phyloP scores from a whole-genome alignment of 768 basidiomycete genomes.

The Fomitopsis pulvina region DNA sequence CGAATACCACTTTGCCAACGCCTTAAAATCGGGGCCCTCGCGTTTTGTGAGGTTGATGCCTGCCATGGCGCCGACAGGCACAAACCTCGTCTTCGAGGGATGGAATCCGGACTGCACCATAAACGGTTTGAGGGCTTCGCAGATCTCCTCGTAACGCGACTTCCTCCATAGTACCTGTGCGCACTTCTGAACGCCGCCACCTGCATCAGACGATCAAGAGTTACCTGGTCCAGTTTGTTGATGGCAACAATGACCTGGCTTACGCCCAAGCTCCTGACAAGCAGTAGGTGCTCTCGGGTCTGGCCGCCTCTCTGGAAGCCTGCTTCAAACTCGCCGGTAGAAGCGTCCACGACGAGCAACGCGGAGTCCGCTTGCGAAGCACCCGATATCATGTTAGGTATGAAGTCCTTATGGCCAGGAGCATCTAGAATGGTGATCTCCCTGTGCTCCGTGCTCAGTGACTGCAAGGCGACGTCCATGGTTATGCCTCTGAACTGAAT shows the following conservation, averaged over 20 bases:
- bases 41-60: conserved; percentile 74
- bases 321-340: conserved; percentile 89
- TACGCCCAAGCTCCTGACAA: conserved; percentile 90
- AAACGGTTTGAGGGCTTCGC: conserved; percentile 67
- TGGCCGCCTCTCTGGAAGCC: conserved; percentile 94
- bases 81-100: conserved; percentile 69
- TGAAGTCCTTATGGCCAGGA: conserved; percentile 95
- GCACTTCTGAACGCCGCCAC: neutral
- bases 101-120: conserved; percentile 84
- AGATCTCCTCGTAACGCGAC: conserved; percentile 82
- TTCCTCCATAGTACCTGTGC: conserved; percentile 81
- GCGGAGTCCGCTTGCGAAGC: conserved; percentile 97
- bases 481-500: conserved; percentile 75
- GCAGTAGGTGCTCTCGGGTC: conserved; percentile 88
- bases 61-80: conserved; percentile 85
- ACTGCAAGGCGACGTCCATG: conserved; percentile 91
- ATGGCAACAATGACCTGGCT: conserved; percentile 86
- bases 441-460: conserved; percentile 63
- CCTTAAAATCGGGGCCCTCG: conserved; percentile 38
- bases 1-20: conserved; percentile 68
- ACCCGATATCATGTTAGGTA: conserved; percentile 99
- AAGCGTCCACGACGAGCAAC: conserved; percentile 85
- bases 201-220: conserved; percentile 11
- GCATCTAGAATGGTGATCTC: conserved; percentile 94
- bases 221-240: conserved; percentile 91